A percentile compares a stretch with the other conserved stretches of the same genome.
These are phyloP conservation scores for Mycena sanguinolenta DNA, from an alignment of 768 basidiomycete species.

Conservation along the genomic window DNA sequence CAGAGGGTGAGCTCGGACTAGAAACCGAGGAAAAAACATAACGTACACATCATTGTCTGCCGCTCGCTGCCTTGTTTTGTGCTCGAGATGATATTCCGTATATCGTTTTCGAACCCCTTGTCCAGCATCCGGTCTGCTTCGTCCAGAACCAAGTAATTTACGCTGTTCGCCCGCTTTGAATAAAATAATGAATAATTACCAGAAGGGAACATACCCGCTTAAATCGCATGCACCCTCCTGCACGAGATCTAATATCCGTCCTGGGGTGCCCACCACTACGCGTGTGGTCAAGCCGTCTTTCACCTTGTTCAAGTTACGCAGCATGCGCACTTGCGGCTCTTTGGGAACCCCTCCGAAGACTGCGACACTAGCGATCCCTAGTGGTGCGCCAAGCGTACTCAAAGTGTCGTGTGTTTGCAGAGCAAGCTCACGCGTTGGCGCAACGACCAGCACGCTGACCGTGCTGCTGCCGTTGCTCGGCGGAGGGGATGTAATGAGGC, in stretches of 20 bases:
- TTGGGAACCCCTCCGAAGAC: constrained; percentile 97
- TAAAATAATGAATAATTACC: constrained; percentile 10
- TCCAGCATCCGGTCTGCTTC: constrained; percentile 99
- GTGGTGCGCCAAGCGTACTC: constrained; percentile 76
- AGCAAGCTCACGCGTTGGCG: constrained; percentile 96
- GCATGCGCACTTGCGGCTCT: constrained; percentile 79
- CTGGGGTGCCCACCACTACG: constrained; percentile 96
- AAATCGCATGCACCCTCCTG: constrained; percentile 89
- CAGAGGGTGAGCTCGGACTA: neutral
- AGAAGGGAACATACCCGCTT: constrained; percentile 65
- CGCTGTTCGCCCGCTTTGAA: constrained; percentile 57
- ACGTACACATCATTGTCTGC: constrained; percentile 95
- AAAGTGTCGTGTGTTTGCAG: constrained; percentile 94
- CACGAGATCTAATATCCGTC: constrained; percentile 92
- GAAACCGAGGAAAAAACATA: constrained; percentile 6
- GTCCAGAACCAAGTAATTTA: constrained; percentile 93
- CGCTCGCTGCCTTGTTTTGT: constrained; percentile 77
- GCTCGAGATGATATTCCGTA: constrained; percentile 86
- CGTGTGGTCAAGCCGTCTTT: constrained; percentile 66
- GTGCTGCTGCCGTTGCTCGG: constrained; percentile 50
- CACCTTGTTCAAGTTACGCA: constrained; percentile 67
- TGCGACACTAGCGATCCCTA: constrained; percentile 85
- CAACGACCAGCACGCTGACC: constrained; percentile 82
- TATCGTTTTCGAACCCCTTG: constrained; percentile 98
- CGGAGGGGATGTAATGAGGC: constrained; percentile 61